Evolutionary conservation across 2,329 filamentous ascomycete genomes (phyloP).

Genomic region (Westerdykella aurantiaca): DNA sequence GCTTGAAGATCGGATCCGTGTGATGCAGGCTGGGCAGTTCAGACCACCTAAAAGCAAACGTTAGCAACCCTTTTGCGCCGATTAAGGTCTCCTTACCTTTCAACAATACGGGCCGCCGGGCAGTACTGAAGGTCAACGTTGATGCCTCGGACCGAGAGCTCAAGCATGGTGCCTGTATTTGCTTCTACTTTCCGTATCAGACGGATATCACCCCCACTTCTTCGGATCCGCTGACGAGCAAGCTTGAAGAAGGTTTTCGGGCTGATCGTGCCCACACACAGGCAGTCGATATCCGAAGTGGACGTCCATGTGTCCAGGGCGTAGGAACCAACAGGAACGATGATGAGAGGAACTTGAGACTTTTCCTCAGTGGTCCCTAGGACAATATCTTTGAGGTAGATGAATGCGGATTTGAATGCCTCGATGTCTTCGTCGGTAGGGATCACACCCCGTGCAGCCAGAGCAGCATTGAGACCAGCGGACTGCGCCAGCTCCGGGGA

Average conservation of each 20-base stretch:
- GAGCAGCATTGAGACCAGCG: conserved; percentile 8
- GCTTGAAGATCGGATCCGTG: conserved; percentile 50
- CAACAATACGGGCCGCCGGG: conserved; percentile 50
- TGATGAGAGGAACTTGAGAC: conserved; percentile 39
- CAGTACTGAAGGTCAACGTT: conserved; percentile 64
- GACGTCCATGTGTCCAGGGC: conserved; percentile 57
- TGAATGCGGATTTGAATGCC: conserved; percentile 43
- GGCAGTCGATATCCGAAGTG: conserved; percentile 59
- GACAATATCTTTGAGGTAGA: conserved; percentile 42
- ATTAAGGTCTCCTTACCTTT: conserved; percentile 35
- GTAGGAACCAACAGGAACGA: conserved; percentile 62
- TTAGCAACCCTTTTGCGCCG: not conserved
- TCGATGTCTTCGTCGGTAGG: conserved; percentile 44
- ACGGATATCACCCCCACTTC: conserved; percentile 41
- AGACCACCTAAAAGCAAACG: conserved; percentile 28
- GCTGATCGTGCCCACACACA: conserved; percentile 59
- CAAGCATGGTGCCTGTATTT: conserved; percentile 58
- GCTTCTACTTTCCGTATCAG: conserved; percentile 55
- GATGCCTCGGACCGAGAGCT: conserved; percentile 54
- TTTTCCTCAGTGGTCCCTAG: conserved; percentile 24
- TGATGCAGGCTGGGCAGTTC: conserved; percentile 41
- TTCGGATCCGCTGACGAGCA: conserved; percentile 50
- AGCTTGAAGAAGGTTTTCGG: conserved; percentile 57
- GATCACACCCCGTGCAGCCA: conserved; percentile 32
- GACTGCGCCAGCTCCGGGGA: conserved; percentile 6